Evolutionary conservation across 306 rosid genomes (phyloP).

Genomic region (Argentina anserina): DNA sequence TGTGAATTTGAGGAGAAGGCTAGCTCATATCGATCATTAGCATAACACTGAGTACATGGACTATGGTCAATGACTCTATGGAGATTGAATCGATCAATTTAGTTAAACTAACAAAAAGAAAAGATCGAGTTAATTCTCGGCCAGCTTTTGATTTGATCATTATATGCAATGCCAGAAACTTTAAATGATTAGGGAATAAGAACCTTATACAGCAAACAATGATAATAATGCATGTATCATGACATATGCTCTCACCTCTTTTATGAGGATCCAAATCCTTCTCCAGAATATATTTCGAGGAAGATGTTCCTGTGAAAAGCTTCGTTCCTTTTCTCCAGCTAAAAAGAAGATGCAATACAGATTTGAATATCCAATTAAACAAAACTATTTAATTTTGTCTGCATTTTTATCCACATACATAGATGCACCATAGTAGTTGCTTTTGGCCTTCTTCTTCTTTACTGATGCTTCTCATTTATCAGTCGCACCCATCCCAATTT

Average conservation of each 20-base stretch:
- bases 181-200: slow-evolving; percentile 50
- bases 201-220: slow-evolving; percentile 28
- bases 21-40: not conserved
- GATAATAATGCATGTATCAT: slow-evolving; percentile 10
- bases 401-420: not conserved
- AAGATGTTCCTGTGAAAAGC: slow-evolving; percentile 41
- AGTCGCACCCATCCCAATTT: not conserved
- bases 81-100: not conserved
- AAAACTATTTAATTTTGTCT: not conserved
- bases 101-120: not conserved
- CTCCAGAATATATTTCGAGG: slow-evolving; percentile 24
- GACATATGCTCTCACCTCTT: not conserved
- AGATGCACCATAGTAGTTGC: not conserved
- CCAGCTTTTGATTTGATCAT: slow-evolving; percentile 21
- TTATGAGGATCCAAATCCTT: slow-evolving; percentile 32
- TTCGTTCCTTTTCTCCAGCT: slow-evolving; percentile 35
- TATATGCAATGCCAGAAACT: slow-evolving; percentile 4
- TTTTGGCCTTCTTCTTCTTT: not conserved
- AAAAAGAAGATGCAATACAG: slow-evolving; percentile 28
- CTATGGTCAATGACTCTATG: not conserved
- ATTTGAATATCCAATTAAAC: slow-evolving; percentile 42
- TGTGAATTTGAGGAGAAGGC: too few relatives aligned
- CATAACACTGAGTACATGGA: not conserved
- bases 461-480: slow-evolving; percentile 1
- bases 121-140: not conserved